phyloP scores from a whole-genome alignment of 192 early-diverging fungal species.

The Tieghemiomyces parasiticus region DNA sequence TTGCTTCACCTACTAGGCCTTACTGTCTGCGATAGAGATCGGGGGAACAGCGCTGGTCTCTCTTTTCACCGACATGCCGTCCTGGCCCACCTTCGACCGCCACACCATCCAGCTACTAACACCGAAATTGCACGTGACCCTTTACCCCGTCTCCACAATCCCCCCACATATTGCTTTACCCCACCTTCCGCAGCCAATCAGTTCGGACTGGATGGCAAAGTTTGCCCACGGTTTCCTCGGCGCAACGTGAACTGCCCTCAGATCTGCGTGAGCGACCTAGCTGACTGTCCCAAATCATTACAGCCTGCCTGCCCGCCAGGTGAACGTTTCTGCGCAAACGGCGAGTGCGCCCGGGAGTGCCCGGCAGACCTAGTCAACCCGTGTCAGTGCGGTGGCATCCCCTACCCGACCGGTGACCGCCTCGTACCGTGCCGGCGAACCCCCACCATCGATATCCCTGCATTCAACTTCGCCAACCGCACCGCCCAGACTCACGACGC shows the following conservation, averaged over 20 bases:
- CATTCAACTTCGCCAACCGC: not conserved
- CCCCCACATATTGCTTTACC: not conserved
- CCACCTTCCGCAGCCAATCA: not conserved
- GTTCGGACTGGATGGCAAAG: not conserved
- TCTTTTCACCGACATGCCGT: too few species aligned
- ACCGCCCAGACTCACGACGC: not conserved
- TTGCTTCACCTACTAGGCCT: too few species aligned
- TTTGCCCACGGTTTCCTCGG: not conserved
- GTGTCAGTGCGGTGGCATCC: not conserved
- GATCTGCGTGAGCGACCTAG: not conserved
- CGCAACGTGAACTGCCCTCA: not conserved
- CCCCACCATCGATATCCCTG: not conserved
- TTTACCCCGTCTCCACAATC: too few species aligned
- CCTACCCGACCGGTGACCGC: not conserved
- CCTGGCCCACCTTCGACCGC: too few species aligned
- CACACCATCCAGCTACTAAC: too few species aligned
- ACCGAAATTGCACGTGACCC: too few species aligned
- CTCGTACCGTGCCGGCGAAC: not conserved
- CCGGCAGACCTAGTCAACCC: not conserved
- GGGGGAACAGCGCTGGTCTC: too few species aligned
- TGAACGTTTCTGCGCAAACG: not conserved
- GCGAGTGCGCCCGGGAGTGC: not conserved
- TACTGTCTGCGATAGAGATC: too few species aligned
- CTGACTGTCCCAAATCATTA: not conserved
- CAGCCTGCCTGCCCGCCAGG: not conserved